These are phyloP conservation scores for Guillardia theta DNA, from an alignment of 78 protist genomes.

Conservation along the genomic window DNA sequence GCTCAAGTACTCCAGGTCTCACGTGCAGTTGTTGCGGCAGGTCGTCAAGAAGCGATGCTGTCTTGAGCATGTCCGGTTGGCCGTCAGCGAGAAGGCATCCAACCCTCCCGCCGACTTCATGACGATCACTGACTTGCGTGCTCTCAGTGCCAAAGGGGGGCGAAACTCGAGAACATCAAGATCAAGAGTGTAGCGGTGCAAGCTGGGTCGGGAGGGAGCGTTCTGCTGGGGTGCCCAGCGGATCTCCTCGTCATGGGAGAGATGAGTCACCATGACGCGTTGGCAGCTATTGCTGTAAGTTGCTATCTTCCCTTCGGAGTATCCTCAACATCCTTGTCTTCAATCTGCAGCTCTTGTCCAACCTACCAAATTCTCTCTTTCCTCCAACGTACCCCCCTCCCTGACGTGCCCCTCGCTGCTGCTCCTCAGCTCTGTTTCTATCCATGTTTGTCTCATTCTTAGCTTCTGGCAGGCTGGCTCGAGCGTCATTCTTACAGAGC, in stretches of 20 bases:
- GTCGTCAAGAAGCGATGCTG: too few species aligned
- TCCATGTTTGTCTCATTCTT: not conserved
- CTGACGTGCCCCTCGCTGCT: not conserved
- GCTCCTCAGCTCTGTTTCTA: not conserved
- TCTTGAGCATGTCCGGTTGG: too few species aligned
- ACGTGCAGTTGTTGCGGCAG: too few species aligned
- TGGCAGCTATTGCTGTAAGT: not conserved
- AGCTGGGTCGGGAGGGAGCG: slow-evolving; percentile 70
- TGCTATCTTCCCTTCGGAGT: not conserved
- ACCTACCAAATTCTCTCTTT: not conserved
- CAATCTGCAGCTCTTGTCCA: not conserved
- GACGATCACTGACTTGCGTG: too few species aligned
- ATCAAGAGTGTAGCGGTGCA: slow-evolving; percentile 71
- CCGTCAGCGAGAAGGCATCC: too few species aligned
- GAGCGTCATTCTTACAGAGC: slow-evolving; percentile 73
- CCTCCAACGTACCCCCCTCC: not conserved
- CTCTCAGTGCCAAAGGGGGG: too few species aligned
- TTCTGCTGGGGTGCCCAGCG: not conserved
- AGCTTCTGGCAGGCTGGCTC: not conserved
- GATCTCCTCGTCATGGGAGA: slow-evolving; percentile 75
- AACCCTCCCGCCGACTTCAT: too few species aligned
- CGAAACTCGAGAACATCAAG: too few species aligned
- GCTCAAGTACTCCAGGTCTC: too few species aligned
- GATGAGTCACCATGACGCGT: slow-evolving; percentile 67
- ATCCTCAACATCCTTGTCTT: not conserved